These are phyloP conservation scores for Aspergillus udagawae DNA, from an alignment of 2,329 filamentous ascomycete species.

Conservation along the genomic window DNA sequence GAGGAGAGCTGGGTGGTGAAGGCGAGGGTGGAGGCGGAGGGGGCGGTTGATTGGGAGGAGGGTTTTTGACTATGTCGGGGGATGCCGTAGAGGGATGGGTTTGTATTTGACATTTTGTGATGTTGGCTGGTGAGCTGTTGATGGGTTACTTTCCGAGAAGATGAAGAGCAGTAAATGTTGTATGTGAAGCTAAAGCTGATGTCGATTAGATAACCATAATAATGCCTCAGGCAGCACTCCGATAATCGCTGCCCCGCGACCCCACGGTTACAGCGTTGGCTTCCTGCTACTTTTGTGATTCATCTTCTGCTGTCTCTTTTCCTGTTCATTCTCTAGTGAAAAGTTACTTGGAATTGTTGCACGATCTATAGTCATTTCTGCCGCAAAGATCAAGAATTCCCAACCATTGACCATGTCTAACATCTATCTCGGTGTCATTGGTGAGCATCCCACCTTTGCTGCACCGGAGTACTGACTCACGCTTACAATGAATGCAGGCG, in stretches of 20 bases:
- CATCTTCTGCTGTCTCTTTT: not conserved
- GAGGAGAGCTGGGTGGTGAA: constrained; percentile 86
- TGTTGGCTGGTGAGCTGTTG: not conserved
- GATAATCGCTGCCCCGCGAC: not conserved
- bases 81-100: constrained; percentile 66
- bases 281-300: not conserved
- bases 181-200: not conserved
- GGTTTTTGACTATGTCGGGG: constrained; percentile 59
- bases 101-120: not conserved
- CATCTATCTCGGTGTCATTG: constrained; percentile 43
- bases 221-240: not conserved
- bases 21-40: constrained; percentile 68
- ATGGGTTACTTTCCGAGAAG: not conserved
- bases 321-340: not conserved
- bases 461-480: not conserved
- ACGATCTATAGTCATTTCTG: not conserved
- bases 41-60: constrained; percentile 45
- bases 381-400: not conserved
- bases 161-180: not conserved
- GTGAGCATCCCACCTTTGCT: constrained; percentile 21
- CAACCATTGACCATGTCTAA: constrained; percentile 26
- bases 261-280: not conserved
- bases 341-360: not conserved
- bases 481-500: constrained; percentile 53
- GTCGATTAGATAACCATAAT: not conserved